Percentiles rank a stretch among this genome's conserved stretches.
Evolutionary conservation across 768 basidiomycete genomes (phyloP).

Genomic region (Termitomyces sp.): DNA sequence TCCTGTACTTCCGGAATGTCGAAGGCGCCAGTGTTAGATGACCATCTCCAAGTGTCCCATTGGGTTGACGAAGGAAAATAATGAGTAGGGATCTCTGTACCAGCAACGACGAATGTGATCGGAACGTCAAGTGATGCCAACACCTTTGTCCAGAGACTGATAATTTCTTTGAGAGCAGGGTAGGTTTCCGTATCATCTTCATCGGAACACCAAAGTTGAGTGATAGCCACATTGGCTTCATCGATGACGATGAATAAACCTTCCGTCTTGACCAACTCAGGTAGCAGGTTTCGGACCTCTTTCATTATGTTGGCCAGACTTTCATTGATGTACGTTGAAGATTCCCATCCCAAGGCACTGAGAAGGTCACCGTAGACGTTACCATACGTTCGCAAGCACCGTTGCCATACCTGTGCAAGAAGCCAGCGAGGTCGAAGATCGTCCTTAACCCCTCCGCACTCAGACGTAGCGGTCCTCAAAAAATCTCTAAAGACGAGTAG

Average conservation of each 20-base stretch:
- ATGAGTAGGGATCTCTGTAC: background rate
- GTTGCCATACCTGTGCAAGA: background rate
- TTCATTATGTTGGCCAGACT: background rate
- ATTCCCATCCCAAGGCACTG: background rate
- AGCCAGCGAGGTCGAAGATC: background rate
- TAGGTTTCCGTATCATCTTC: background rate
- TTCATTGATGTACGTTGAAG: background rate
- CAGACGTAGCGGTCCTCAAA: background rate
- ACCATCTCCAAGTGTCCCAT: background rate
- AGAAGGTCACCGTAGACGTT: background rate
- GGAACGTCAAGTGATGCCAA: background rate
- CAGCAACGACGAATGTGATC: conserved; percentile 1
- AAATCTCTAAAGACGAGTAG: background rate
- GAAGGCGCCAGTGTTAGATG: background rate
- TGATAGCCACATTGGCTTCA: background rate
- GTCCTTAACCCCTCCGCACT: background rate
- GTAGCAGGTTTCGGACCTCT: background rate
- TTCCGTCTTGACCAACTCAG: background rate
- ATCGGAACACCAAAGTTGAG: background rate
- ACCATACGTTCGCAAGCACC: background rate
- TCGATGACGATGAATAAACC: background rate
- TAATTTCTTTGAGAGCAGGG: background rate
- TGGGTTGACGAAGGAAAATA: background rate
- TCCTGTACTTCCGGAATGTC: background rate
- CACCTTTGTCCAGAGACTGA: background rate